Evolutionary conservation across 2,329 filamentous ascomycete genomes (phyloP).

Genomic region (Lecanicillium sp.): DNA sequence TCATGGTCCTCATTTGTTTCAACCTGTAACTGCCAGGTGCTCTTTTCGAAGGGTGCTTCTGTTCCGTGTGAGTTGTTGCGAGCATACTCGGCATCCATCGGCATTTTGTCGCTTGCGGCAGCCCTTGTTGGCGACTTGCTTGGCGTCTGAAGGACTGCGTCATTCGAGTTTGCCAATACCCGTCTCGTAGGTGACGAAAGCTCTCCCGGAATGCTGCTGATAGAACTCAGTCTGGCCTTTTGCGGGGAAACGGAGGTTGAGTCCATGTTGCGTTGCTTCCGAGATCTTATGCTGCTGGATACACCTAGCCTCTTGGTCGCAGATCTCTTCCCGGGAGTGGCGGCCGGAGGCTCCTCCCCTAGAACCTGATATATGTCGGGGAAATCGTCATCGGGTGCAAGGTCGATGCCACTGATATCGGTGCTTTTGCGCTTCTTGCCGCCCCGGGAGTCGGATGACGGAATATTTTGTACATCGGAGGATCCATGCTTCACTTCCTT

Average conservation of each 20-base stretch:
- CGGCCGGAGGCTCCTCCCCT: constrained; percentile 29
- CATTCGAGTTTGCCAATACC: too few relatives aligned
- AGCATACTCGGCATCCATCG: too few relatives aligned
- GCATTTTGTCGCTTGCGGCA: too few relatives aligned
- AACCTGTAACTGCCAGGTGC: too few relatives aligned
- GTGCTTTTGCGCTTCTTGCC: constrained; percentile 46
- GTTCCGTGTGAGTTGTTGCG: too few relatives aligned
- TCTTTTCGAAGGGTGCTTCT: too few relatives aligned
- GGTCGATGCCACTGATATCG: constrained; percentile 32
- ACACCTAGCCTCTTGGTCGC: background rate
- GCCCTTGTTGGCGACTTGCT: too few relatives aligned
- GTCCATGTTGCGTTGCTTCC: constrained; percentile 6
- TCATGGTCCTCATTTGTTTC: constrained; percentile 16
- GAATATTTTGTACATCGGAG: constrained; percentile 1
- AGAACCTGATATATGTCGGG: constrained; percentile 46
- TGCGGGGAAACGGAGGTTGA: background rate
- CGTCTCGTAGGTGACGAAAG: constrained; percentile 6
- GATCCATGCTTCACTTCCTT: constrained; percentile 25
- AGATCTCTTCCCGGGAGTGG: constrained; percentile 21
- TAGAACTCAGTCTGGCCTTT: constrained; percentile 1
- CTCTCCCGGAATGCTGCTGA: constrained; percentile 1
- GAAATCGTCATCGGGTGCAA: constrained; percentile 36
- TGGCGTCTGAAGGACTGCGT: too few relatives aligned
- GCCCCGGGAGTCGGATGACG: constrained; percentile 17
- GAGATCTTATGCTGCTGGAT: constrained; percentile 2